Evolutionary conservation across 768 basidiomycete genomes (phyloP).

Genomic region (Clathrus columnatus): DNA sequence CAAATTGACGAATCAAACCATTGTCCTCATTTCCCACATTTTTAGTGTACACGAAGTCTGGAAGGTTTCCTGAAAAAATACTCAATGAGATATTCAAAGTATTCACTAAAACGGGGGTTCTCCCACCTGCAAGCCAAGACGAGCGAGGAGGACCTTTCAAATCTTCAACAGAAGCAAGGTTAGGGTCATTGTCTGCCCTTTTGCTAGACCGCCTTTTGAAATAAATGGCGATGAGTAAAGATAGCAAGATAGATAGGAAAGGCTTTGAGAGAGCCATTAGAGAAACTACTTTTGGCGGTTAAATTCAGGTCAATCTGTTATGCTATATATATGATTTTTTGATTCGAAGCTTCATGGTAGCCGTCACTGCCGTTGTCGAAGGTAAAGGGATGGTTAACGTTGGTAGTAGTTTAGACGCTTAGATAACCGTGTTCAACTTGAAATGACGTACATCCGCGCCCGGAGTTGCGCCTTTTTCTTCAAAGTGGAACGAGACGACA

Average conservation of each 20-base stretch:
- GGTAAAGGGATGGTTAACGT: too few relatives aligned
- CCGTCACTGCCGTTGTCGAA: too few relatives aligned
- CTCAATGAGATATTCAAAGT: neutral
- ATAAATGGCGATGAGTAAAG: neutral
- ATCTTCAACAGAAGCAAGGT: neutral
- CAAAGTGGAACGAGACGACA: too few relatives aligned
- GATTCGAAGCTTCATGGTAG: too few relatives aligned
- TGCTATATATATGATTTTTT: too few relatives aligned
- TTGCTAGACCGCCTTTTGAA: neutral
- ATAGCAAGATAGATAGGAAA: neutral
- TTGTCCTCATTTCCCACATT: constrained; percentile 1
- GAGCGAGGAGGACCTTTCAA: neutral
- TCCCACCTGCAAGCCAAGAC: constrained; percentile 8
- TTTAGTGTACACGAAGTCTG: neutral
- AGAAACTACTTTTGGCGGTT: too few relatives aligned
- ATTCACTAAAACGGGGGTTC: neutral
- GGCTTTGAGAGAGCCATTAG: neutral
- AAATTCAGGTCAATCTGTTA: too few relatives aligned
- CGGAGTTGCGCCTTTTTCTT: too few relatives aligned
- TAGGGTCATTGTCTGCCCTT: too few relatives aligned
- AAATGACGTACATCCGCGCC: too few relatives aligned
- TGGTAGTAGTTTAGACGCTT: too few relatives aligned
- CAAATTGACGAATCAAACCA: neutral
- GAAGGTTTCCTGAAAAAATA: neutral
- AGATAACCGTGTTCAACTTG: too few relatives aligned